These are phyloP conservation scores for Crucihimalaya himalaica DNA, from an alignment of 345 rosid species.

Conservation along the genomic window DNA sequence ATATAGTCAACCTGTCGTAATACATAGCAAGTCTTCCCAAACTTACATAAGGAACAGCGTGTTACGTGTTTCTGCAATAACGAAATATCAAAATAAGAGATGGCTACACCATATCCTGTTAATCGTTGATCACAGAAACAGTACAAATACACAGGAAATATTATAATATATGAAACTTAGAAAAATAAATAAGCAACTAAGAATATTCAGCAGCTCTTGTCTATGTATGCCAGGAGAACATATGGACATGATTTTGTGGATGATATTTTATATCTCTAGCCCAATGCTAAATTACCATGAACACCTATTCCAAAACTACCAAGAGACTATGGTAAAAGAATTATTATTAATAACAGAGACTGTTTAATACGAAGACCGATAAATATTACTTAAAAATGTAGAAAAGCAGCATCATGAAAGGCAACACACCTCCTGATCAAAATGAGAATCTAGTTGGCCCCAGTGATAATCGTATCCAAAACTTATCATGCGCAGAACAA, in stretches of 20 bases:
- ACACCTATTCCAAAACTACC: background rate
- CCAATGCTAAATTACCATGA: background rate
- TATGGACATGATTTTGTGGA: background rate
- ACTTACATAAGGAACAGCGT: slow-evolving; percentile 37
- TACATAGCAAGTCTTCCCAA: slow-evolving; percentile 41
- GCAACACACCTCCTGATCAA: slow-evolving; percentile 65
- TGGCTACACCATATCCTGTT: background rate
- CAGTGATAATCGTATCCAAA: slow-evolving; percentile 89
- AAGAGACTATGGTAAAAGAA: background rate
- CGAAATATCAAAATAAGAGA: slow-evolving; percentile 4
- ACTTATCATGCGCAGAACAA: slow-evolving; percentile 89
- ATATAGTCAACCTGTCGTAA: slow-evolving; percentile 34
- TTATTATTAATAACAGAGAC: background rate
- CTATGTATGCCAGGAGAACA: background rate
- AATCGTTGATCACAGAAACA: background rate
- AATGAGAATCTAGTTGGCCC: slow-evolving; percentile 61
- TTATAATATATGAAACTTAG: no score
- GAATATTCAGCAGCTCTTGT: background rate
- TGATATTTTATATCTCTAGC: background rate
- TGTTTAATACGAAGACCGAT: background rate
- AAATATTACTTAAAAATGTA: no score
- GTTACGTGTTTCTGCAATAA: slow-evolving; percentile 37
- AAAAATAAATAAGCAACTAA: background rate
- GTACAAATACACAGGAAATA: no score
- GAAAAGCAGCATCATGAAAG: background rate